Percentiles rank a stretch among this genome's conserved stretches.
These are phyloP conservation scores for Aegilops tauschii DNA, from an alignment of 176 grass and related monocot species.

Conservation along the genomic window DNA sequence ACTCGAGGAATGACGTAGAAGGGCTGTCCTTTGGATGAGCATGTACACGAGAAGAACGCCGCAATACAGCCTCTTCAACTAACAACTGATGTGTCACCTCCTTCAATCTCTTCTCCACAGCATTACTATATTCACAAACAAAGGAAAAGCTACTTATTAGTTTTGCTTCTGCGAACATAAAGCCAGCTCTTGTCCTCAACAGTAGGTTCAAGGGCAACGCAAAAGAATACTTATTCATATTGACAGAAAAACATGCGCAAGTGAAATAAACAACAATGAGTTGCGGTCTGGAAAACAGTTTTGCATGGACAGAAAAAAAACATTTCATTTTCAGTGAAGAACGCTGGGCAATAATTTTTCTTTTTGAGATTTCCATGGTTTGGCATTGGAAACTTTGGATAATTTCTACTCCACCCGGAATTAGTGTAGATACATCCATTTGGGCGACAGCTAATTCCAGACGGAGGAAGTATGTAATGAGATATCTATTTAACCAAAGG, in stretches of 20 bases:
- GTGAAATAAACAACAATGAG: neutral
- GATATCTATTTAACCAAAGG: neutral
- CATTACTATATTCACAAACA: conserved; percentile 38
- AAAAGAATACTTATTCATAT: neutral
- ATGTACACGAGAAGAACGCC: conserved; percentile 72
- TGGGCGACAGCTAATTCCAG: too few species aligned
- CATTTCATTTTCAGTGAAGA: neutral
- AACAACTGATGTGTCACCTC: conserved; percentile 49
- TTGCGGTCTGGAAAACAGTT: neutral
- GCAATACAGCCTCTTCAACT: conserved; percentile 55
- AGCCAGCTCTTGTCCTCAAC: neutral
- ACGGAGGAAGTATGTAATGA: neutral
- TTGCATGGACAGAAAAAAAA: neutral
- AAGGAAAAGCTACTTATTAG: conserved; percentile 5
- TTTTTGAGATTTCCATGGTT: neutral
- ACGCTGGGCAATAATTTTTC: neutral
- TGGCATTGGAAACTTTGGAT: neutral
- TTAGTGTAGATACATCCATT: too few species aligned
- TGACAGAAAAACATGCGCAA: neutral
- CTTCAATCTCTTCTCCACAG: conserved; percentile 73
- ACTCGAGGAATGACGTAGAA: conserved; percentile 65
- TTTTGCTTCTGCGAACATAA: neutral
- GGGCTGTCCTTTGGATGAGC: conserved; percentile 72
- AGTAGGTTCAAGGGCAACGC: neutral
- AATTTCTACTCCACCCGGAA: neutral